A percentile compares a stretch with the other conserved stretches of the same genome.
Conservation (phyloP, 331 rosid genomes). For the Pyracantha coccinea region DNA sequence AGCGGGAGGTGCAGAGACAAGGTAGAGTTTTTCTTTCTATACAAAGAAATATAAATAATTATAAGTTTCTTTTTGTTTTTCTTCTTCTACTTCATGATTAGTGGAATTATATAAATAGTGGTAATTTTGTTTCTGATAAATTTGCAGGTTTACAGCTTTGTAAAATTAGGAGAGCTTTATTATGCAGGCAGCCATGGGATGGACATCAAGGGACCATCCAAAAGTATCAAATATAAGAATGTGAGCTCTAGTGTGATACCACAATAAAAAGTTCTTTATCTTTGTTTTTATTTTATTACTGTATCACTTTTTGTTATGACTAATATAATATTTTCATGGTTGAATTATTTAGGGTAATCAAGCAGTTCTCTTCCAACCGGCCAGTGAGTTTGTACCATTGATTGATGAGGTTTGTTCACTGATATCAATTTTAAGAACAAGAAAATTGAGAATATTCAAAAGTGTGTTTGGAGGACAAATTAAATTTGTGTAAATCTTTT, state of each 20-base stretch:
- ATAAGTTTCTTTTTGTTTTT: background rate
- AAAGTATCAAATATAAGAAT: slow-evolving; percentile 33
- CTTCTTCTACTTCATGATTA: background rate
- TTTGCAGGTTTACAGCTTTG: slow-evolving; percentile 69
- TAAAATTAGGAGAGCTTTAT: slow-evolving; percentile 61
- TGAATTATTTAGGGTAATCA: slow-evolving; percentile 44
- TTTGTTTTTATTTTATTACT: background rate
- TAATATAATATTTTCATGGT: background rate
- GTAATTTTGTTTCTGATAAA: background rate
- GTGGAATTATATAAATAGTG: background rate
- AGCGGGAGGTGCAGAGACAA: slow-evolving; percentile 80
- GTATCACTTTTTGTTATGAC: background rate
- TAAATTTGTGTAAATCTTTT: background rate
- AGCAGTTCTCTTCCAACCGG: slow-evolving; percentile 67
- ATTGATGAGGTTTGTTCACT: slow-evolving; percentile 60
- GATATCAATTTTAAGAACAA: background rate
- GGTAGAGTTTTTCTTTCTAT: slow-evolving; percentile 34
- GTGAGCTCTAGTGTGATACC: slow-evolving; percentile 25
- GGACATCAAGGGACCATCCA: slow-evolving; percentile 91
- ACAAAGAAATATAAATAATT: background rate
- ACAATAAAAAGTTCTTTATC: background rate
- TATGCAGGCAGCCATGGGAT: slow-evolving; percentile 98
- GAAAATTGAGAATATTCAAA: background rate
- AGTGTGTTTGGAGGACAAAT: background rate
- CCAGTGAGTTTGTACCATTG: slow-evolving; percentile 78